Evolutionary conservation across 768 basidiomycete genomes (phyloP).

Genomic region (Polyporus arcularius): DNA sequence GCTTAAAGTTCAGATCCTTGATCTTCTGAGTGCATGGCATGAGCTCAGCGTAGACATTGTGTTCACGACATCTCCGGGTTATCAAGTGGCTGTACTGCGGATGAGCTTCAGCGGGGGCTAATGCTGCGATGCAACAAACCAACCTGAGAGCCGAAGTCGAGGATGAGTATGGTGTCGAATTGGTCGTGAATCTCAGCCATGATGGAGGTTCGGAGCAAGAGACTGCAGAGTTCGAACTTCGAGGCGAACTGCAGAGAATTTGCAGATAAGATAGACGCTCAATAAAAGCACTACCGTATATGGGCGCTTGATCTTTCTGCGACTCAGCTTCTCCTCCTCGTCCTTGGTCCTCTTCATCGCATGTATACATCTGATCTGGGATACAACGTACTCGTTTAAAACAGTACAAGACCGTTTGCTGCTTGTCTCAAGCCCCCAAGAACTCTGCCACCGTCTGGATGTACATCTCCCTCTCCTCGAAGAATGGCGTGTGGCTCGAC

Average conservation of each 20-base stretch:
- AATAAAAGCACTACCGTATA: not conserved
- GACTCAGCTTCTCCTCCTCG: not conserved
- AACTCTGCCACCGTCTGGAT: conserved; percentile 28
- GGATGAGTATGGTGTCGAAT: conserved; percentile 93
- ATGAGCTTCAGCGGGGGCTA: conserved; percentile 16
- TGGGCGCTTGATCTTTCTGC: not conserved
- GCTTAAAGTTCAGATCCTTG: conserved; percentile 86
- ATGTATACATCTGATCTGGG: not conserved
- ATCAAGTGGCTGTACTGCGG: conserved; percentile 94
- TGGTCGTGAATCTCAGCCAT: conserved; percentile 93
- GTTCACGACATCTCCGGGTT: conserved; percentile 94
- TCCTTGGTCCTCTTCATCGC: not conserved
- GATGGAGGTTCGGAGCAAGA: not conserved
- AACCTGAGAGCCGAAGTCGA: conserved; percentile 98
- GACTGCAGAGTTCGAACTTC: not conserved
- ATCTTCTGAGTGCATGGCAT: conserved; percentile 95
- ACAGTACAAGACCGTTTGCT: not conserved
- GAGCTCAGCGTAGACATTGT: conserved; percentile 96
- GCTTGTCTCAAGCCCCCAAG: not conserved
- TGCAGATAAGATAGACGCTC: conserved; percentile 21
- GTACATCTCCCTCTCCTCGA: conserved; percentile 32
- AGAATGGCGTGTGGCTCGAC: conserved; percentile 33
- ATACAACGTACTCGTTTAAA: not conserved
- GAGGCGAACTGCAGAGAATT: conserved; percentile 5
- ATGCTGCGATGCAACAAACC: conserved; percentile 12